A percentile compares a stretch with the other conserved stretches of the same genome.
Conservation (phyloP, 2,329 filamentous ascomycete species). For the Acephala macrosclerotiorum region DNA sequence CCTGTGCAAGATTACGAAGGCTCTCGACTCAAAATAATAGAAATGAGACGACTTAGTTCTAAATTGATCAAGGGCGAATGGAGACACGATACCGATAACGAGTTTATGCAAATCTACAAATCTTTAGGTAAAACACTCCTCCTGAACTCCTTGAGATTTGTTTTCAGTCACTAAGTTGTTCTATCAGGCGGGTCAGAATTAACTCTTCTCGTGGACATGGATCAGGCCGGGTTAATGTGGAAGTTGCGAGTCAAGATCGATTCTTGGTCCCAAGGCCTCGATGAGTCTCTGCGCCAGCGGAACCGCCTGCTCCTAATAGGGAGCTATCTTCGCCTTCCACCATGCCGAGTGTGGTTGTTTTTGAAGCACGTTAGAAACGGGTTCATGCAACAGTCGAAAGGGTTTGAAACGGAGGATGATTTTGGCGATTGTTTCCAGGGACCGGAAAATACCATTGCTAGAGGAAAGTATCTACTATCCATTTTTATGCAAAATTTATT, state of each 20-base stretch:
- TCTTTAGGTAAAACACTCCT: slow-evolving; percentile 14
- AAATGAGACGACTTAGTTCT: slow-evolving; percentile 10
- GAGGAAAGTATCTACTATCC: slow-evolving; percentile 22
- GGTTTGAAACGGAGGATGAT: slow-evolving; percentile 13
- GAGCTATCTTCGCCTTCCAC: slow-evolving; percentile 40
- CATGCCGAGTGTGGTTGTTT: slow-evolving; percentile 39
- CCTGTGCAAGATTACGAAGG: slow-evolving; percentile 16
- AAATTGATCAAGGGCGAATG: slow-evolving; percentile 12
- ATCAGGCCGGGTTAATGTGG: slow-evolving; percentile 40
- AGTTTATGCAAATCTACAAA: slow-evolving; percentile 18
- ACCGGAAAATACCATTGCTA: slow-evolving; percentile 32
- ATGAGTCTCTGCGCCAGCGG: slow-evolving; percentile 39
- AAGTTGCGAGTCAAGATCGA: slow-evolving; percentile 44
- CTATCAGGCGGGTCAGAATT: slow-evolving; percentile 35
- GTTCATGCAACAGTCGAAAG: slow-evolving; percentile 8
- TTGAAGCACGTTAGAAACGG: slow-evolving; percentile 24
- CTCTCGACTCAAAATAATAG: slow-evolving; percentile 13
- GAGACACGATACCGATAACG: background rate
- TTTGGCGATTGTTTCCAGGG: slow-evolving; percentile 11
- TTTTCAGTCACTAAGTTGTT: background rate
- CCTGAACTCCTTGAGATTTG: background rate
- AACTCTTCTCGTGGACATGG: slow-evolving; percentile 38
- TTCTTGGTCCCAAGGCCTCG: slow-evolving; percentile 41
- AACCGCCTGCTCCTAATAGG: slow-evolving; percentile 39
- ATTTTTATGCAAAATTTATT: slow-evolving; percentile 12